A percentile compares a stretch with the other conserved stretches of the same genome.
These are phyloP conservation scores for Harringtonia lauricola DNA, from an alignment of 2,329 filamentous ascomycete genomes.

Conservation along the genomic window DNA sequence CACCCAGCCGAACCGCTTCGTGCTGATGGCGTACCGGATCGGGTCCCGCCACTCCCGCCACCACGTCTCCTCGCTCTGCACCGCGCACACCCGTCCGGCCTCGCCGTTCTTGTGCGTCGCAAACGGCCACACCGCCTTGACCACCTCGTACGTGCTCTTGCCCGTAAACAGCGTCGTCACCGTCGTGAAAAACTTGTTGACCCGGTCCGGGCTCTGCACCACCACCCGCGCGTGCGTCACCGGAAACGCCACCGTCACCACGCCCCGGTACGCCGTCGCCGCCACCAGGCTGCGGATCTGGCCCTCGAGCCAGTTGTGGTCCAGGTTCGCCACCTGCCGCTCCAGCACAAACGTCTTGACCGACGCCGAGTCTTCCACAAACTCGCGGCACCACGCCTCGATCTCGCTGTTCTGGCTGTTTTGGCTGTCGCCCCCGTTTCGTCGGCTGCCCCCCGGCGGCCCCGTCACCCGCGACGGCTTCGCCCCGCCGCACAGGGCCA, in stretches of 20 bases:
- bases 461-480: slow-evolving; percentile 34
- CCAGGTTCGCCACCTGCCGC: slow-evolving; percentile 41
- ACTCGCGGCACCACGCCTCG: slow-evolving; percentile 38
- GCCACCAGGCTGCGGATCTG: slow-evolving; percentile 40
- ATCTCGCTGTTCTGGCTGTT: slow-evolving; percentile 19
- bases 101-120: slow-evolving; percentile 36
- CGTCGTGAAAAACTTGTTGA: slow-evolving; percentile 42
- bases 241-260: slow-evolving; percentile 36
- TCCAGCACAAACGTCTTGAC: slow-evolving; percentile 40
- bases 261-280: slow-evolving; percentile 36
- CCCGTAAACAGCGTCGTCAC: slow-evolving; percentile 40
- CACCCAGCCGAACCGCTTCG: slow-evolving; percentile 31
- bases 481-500: slow-evolving; percentile 35
- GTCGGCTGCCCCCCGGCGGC: slow-evolving; percentile 30
- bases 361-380: slow-evolving; percentile 30
- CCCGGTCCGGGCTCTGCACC: slow-evolving; percentile 38
- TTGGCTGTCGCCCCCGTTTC: slow-evolving; percentile 30
- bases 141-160: slow-evolving; percentile 42
- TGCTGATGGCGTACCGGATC: slow-evolving; percentile 26
- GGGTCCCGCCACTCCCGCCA: slow-evolving; percentile 40
- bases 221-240: slow-evolving; percentile 37
- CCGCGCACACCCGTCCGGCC: slow-evolving; percentile 30
- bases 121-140: slow-evolving; percentile 47
- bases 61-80: slow-evolving; percentile 47
- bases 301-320: slow-evolving; percentile 42